Conservation (phyloP, 768 basidiomycete species). For the Lyophyllum decastes region DNA sequence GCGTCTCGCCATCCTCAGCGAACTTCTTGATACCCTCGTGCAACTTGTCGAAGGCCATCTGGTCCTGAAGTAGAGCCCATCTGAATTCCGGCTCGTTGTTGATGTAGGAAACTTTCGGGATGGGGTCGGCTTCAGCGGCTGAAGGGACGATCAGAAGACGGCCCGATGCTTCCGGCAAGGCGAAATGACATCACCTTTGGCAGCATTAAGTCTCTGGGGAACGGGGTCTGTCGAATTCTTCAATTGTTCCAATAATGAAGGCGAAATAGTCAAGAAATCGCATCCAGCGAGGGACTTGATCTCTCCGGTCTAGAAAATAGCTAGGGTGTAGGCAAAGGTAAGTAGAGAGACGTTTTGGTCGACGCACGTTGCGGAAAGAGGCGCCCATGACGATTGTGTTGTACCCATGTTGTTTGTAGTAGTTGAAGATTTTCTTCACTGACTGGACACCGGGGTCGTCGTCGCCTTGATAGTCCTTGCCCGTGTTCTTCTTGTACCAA, state of each 20-base stretch:
- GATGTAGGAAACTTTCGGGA: slow-evolving; percentile 81
- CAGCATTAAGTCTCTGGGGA: slow-evolving; percentile 80
- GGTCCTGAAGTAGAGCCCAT: slow-evolving; percentile 88
- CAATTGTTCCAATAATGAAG: slow-evolving; percentile 89
- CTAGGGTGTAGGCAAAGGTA: slow-evolving; percentile 5
- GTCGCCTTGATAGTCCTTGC: slow-evolving; percentile 86
- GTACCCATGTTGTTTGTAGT: slow-evolving; percentile 98
- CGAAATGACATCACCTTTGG: slow-evolving; percentile 46
- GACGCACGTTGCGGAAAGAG: slow-evolving; percentile 93
- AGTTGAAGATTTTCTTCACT: slow-evolving; percentile 97
- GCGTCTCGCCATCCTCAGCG: slow-evolving; percentile 89
- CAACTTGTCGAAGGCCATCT: slow-evolving; percentile 98
- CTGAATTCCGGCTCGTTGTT: slow-evolving; percentile 97
- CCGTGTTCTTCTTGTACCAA: slow-evolving; percentile 95
- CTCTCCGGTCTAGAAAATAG: slow-evolving; percentile 66
- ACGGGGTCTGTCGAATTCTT: slow-evolving; percentile 76
- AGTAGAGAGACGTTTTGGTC: not conserved
- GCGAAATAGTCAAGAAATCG: slow-evolving; percentile 97
- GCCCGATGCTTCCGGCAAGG: slow-evolving; percentile 5
- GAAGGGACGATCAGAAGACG: slow-evolving; percentile 1
- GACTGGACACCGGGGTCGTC: slow-evolving; percentile 95
- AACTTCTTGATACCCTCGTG: slow-evolving; percentile 99
- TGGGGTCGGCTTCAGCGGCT: slow-evolving; percentile 60
- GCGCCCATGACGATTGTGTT: slow-evolving; percentile 99
- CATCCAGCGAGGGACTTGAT: slow-evolving; percentile 95